Evolutionary conservation across 768 basidiomycete genomes (phyloP), one percentile per base, ranked within the genome.

Genomic region (Udeniomyces megalosporus): DNA sequence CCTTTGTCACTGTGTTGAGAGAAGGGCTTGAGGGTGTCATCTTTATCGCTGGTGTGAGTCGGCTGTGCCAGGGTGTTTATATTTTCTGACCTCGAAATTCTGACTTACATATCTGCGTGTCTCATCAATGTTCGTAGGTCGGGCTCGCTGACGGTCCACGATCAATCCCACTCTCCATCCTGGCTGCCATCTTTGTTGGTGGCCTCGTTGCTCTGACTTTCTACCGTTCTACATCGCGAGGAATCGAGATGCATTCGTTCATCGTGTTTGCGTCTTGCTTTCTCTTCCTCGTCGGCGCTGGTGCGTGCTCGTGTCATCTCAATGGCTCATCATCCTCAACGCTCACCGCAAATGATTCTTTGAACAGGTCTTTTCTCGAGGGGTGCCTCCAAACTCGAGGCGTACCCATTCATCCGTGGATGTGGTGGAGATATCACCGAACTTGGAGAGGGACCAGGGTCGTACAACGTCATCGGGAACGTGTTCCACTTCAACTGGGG

Each of bases 11-110:
- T 1, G 50, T 65, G 28, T 44, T 65, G 11, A 51, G 63, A 32
- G 63, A 65, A 45, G 63, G 63, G 4, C 58, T 65, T 24, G 63
- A 65, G 35, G 63, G 63, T 3, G 58, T 65, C 53, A 47, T 63
- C 7, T 63, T 63, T 24, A 28, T 58, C 50, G 62, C 55, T 31
- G 62, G 62, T 10, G 62, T 65, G 32, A 49, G 58, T 50, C 31
- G 22, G 3, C 22, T 34, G 17, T 56, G 10, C 35, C n/a, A n/a
- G n/a, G n/a, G 7, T 34, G 26, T 12, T 44, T 7, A 6, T 51
- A 42, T 12, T 15, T 22, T 28, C 12, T 17, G n/a, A n/a, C n/a
- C n/a, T n/a, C n/a, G n/a, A n/a, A n/a, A n/a, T n/a, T n/a, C n/a
- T n/a, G n/a, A n/a, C n/a, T n/a, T n/a, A n/a, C n/a, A n/a, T n/a